Evolutionary conservation across 768 basidiomycete species (phyloP).

Genomic region (Suillus subluteus): DNA sequence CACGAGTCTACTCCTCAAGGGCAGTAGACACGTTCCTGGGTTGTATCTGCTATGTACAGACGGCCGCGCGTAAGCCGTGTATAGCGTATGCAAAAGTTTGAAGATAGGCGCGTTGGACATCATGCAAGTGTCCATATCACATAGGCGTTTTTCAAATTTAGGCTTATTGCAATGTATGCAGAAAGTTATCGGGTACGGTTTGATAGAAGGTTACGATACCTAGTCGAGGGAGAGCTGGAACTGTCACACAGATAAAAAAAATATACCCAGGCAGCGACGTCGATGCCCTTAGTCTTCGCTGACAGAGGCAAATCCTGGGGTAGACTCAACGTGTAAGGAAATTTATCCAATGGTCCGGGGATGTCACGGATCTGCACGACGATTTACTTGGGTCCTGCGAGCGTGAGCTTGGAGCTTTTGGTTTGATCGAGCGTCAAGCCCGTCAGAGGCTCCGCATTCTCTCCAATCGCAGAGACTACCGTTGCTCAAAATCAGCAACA

Average conservation of each 20-base stretch:
- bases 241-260: slow-evolving; percentile 18
- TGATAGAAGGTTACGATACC: slow-evolving; percentile 24
- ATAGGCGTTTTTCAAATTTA: slow-evolving; percentile 20
- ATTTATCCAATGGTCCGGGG: slow-evolving; percentile 7
- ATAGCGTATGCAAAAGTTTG: slow-evolving; percentile 22
- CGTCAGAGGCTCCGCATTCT: slow-evolving; percentile 66
- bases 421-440: slow-evolving; percentile 76
- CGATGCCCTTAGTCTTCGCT: slow-evolving; percentile 11
- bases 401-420: slow-evolving; percentile 47
- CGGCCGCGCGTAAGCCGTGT: slow-evolving; percentile 13
- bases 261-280: slow-evolving; percentile 21
- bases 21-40: slow-evolving; percentile 63
- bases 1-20: slow-evolving; percentile 40
- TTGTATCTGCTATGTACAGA: slow-evolving; percentile 29
- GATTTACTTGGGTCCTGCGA: slow-evolving; percentile 8
- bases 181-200: slow-evolving; percentile 42
- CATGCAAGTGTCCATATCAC: slow-evolving; percentile 17
- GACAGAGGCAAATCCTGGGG: slow-evolving; percentile 3
- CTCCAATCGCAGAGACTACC: slow-evolving; percentile 50
- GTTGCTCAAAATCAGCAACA: slow-evolving; percentile 61
- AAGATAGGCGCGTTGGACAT: slow-evolving; percentile 22
- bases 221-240: slow-evolving; percentile 22
- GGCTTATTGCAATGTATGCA: slow-evolving; percentile 37
- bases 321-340: background rate
- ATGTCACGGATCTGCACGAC: slow-evolving; percentile 17